A percentile compares a stretch with the other conserved stretches of the same genome.
phyloP scores from a whole-genome alignment of 2,329 filamentous ascomycete species.

The Trematosphaeria pertusa region DNA sequence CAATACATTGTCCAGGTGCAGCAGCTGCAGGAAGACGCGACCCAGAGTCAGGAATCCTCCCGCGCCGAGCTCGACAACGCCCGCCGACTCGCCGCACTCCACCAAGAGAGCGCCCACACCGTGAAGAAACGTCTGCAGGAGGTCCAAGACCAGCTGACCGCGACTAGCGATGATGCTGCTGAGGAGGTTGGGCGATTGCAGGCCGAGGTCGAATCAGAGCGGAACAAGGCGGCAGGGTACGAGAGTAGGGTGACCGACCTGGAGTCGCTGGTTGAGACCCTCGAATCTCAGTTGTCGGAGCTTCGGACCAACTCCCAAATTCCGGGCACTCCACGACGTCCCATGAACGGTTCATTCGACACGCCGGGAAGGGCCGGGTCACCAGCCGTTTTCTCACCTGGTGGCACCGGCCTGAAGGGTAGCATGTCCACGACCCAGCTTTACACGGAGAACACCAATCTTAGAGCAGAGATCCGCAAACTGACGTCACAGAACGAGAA shows the following conservation, averaged over 20 bases:
- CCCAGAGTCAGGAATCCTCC: conserved; percentile 84
- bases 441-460: conserved; percentile 66
- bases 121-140: conserved; percentile 74
- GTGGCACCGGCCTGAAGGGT: conserved; percentile 60
- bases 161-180: conserved; percentile 71
- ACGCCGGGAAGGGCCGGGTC: conserved; percentile 60
- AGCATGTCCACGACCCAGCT: conserved; percentile 68
- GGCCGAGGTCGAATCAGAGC: conserved; percentile 59
- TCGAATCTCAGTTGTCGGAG: conserved; percentile 62
- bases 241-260: conserved; percentile 70
- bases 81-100: conserved; percentile 80
- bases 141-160: conserved; percentile 68
- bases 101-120: conserved; percentile 76
- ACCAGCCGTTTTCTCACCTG: conserved; percentile 61
- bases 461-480: conserved; percentile 74
- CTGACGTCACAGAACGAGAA: conserved; percentile 78
- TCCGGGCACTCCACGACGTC: conserved; percentile 62
- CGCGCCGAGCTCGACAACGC: conserved; percentile 84
- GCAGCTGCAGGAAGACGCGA: conserved; percentile 81
- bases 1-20: conserved; percentile 83
- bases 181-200: conserved; percentile 60
- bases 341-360: conserved; percentile 57
- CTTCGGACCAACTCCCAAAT: conserved; percentile 45
- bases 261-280: conserved; percentile 66
- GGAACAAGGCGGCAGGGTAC: conserved; percentile 66